These are phyloP conservation scores for Artomyces pyxidatus DNA, from an alignment of 768 basidiomycete genomes.

Conservation along the genomic window DNA sequence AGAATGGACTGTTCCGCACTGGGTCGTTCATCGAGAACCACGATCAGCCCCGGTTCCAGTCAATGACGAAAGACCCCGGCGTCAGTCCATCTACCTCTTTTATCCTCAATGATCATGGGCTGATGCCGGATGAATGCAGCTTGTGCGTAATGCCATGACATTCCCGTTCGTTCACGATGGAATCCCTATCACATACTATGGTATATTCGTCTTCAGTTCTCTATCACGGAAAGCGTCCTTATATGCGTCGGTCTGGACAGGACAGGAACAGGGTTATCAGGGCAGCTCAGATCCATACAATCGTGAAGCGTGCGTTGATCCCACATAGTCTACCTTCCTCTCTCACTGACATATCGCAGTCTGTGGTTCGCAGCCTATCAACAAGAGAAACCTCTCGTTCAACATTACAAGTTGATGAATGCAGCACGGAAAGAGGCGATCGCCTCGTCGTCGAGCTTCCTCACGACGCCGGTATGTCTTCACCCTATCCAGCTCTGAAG, in stretches of 20 bases:
- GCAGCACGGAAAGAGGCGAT: constrained; percentile 45
- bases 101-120: background rate
- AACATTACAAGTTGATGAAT: constrained; percentile 41
- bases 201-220: constrained; percentile 16
- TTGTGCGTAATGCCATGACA: constrained; percentile 39
- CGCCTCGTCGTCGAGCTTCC: constrained; percentile 31
- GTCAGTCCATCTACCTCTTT: constrained; percentile 21
- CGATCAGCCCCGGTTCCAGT: constrained; percentile 42
- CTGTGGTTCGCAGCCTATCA: constrained; percentile 55
- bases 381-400: constrained; percentile 40
- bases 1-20: constrained; percentile 31
- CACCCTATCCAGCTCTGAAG: background rate
- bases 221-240: background rate
- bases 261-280: constrained; percentile 42
- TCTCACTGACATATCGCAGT: constrained; percentile 22
- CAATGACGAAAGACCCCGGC: constrained; percentile 32
- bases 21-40: constrained; percentile 50
- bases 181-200: constrained; percentile 44
- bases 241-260: constrained; percentile 16
- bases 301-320: constrained; percentile 37
- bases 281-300: constrained; percentile 39
- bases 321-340: background rate
- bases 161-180: constrained; percentile 45
- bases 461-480: constrained; percentile 38
- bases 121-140: constrained; percentile 19